phyloP scores from a whole-genome alignment of 2,329 filamentous ascomycete genomes.

The Ophiostoma triangulosporum region DNA sequence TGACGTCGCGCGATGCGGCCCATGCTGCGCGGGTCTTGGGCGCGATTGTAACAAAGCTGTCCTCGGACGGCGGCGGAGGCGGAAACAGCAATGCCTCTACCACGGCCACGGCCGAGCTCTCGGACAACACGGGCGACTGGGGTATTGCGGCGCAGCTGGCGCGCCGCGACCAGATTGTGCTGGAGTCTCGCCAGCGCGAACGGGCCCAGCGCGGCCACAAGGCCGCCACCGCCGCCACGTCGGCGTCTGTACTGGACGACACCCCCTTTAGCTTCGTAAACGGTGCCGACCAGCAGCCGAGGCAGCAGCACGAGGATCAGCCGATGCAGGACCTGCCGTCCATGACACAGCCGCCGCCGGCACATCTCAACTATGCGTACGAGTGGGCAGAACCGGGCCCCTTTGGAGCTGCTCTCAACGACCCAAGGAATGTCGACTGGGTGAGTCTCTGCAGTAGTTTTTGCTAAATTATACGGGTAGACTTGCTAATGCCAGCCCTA shows the following conservation, averaged over 20 bases:
- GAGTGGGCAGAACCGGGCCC: constrained; percentile 11
- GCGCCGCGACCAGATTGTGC: not conserved
- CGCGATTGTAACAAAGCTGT: constrained; percentile 31
- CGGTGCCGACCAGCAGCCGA: not conserved
- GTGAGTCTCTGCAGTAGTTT: constrained; percentile 1
- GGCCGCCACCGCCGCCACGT: not conserved
- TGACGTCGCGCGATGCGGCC: constrained; percentile 26
- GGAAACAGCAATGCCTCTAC: not conserved
- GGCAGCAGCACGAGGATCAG: not conserved
- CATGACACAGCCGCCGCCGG: not conserved
- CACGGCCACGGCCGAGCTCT: not conserved
- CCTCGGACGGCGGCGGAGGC: not conserved
- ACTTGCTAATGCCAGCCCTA: not conserved
- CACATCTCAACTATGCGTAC: constrained; percentile 5
- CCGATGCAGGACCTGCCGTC: not conserved
- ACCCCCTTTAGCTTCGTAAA: not conserved
- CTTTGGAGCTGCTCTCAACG: constrained; percentile 11
- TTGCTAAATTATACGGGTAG: no score
- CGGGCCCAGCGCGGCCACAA: not conserved
- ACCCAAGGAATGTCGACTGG: constrained; percentile 14
- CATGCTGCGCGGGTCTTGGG: constrained; percentile 34
- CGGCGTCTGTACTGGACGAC: not conserved
- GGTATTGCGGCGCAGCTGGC: not conserved
- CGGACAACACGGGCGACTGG: not conserved
- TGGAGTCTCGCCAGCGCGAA: not conserved